Percentiles rank a stretch among this genome's conserved stretches.
Evolutionary conservation across 257 asterid genomes (phyloP).

Genomic region (Nicotiana attenuata): DNA sequence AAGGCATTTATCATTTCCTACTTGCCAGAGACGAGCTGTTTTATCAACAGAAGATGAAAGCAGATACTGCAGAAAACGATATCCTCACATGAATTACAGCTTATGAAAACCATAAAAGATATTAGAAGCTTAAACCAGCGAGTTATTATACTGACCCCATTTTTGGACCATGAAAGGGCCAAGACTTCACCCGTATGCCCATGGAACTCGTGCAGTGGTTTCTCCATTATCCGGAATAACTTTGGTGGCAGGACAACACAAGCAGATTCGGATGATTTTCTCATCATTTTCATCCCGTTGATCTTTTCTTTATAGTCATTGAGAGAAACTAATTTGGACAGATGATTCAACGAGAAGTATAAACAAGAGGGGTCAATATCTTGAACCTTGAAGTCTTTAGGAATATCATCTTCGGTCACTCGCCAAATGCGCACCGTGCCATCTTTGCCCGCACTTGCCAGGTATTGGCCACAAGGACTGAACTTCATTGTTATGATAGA

Average conservation of each 20-base stretch:
- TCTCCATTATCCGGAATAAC: conserved; percentile 69
- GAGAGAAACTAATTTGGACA: conserved; percentile 53
- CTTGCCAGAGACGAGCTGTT: conserved; percentile 64
- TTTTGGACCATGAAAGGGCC: conserved; percentile 84
- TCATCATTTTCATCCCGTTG: conserved; percentile 28
- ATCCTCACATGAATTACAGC: not conserved
- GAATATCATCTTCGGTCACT: conserved; percentile 58
- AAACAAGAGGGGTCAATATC: conserved; percentile 58
- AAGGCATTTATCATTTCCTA: conserved; percentile 47
- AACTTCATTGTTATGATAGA: conserved; percentile 84
- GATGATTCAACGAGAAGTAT: conserved; percentile 52
- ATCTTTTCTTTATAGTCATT: conserved; percentile 35
- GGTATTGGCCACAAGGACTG: conserved; percentile 72
- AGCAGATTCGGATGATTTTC: conserved; percentile 62
- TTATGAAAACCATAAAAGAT: not conserved
- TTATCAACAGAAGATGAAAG: conserved; percentile 64
- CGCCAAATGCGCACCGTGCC: conserved; percentile 87
- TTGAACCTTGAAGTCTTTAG: conserved; percentile 28
- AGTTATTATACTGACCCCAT: conserved; percentile 58
- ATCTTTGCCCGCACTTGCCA: conserved; percentile 92
- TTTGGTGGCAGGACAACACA: conserved; percentile 83
- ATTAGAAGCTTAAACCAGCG: not conserved
- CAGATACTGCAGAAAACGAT: conserved; percentile 36
- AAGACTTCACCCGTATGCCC: conserved; percentile 75
- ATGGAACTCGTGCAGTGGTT: conserved; percentile 70